Percentiles rank a stretch among this genome's conserved stretches.
These are phyloP conservation scores for Rhizoclosmatium sp. DNA, from an alignment of 192 early-diverging fungal species.

Conservation along the genomic window DNA sequence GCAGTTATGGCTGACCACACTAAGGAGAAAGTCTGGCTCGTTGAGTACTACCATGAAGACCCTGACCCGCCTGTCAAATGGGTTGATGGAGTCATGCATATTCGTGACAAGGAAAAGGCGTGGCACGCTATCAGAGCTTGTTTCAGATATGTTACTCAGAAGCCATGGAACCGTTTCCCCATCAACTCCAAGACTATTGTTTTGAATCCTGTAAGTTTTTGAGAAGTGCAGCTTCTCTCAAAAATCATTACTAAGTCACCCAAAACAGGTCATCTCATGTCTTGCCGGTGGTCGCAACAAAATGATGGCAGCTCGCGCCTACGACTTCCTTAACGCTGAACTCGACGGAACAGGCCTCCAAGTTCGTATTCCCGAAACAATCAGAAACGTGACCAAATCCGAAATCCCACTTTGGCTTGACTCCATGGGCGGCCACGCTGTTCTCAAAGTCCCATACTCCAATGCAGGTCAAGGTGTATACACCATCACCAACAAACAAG, in stretches of 20 bases:
- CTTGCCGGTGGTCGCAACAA: conserved; percentile 90
- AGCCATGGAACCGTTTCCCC: conserved; percentile 87
- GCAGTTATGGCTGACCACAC: conserved; percentile 80
- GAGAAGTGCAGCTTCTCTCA: background rate
- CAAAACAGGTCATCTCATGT: conserved; percentile 74
- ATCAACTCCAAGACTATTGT: conserved; percentile 78
- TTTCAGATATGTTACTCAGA: conserved; percentile 89
- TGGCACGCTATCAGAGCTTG: conserved; percentile 88
- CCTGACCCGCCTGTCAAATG: conserved; percentile 80
- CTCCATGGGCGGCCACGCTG: conserved; percentile 89
- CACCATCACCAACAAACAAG: conserved; percentile 80
- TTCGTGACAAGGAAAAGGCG: conserved; percentile 70
- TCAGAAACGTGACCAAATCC: conserved; percentile 80
- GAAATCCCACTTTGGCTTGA: conserved; percentile 85
- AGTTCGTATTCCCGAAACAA: conserved; percentile 83
- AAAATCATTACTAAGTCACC: background rate
- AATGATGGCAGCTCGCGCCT: conserved; percentile 88
- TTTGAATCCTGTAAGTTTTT: conserved; percentile 65
- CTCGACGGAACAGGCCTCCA: conserved; percentile 71
- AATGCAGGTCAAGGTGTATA: conserved; percentile 89
- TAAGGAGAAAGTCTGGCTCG: conserved; percentile 81
- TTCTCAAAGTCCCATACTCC: conserved; percentile 87
- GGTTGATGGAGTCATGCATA: conserved; percentile 74
- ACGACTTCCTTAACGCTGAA: conserved; percentile 86
- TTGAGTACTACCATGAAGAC: conserved; percentile 75